A percentile compares a stretch with the other conserved stretches of the same genome.
phyloP scores from a whole-genome alignment of 352 stramenopile genomes.

The Phytophthora hibernalis region DNA sequence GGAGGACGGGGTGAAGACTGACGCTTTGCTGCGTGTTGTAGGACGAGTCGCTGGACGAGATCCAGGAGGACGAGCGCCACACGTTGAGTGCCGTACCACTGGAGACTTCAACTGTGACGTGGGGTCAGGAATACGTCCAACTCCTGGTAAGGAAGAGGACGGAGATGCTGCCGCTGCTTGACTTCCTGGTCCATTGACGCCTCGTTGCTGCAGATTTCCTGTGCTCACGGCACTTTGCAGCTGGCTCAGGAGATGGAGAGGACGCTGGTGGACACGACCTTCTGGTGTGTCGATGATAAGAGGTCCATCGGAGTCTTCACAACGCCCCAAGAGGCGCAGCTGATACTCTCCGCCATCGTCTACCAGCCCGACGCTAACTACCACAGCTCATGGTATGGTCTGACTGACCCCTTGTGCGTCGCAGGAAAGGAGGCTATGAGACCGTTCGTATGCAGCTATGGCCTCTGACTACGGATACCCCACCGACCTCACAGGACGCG shows the following conservation, averaged over 20 bases:
- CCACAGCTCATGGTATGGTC: conserved; percentile 23
- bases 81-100: conserved; percentile 13
- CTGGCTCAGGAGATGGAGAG: conserved; percentile 14
- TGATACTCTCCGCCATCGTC: conserved; percentile 36
- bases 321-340: conserved; percentile 36
- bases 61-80: conserved; percentile 22
- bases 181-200: background rate
- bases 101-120: conserved; percentile 18
- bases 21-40: conserved; percentile 11
- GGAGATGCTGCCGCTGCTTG: background rate
- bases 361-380: conserved; percentile 35
- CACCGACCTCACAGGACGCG: background rate
- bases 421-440: conserved; percentile 16
- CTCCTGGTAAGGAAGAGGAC: conserved; percentile 24
- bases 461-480: background rate
- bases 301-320: conserved; percentile 28
- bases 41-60: conserved; percentile 32
- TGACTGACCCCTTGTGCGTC: conserved; percentile 14
- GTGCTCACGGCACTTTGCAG: conserved; percentile 30
- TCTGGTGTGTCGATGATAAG: conserved; percentile 15
- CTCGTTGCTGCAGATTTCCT: conserved; percentile 28
- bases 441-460: conserved; percentile 27
- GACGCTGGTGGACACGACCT: conserved; percentile 31
- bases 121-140: conserved; percentile 18
- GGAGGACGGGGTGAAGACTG: background rate